Base-by-base conservation (phyloP, 805 yeast species). In the Lipomyces spencermartinsiae region DNA sequence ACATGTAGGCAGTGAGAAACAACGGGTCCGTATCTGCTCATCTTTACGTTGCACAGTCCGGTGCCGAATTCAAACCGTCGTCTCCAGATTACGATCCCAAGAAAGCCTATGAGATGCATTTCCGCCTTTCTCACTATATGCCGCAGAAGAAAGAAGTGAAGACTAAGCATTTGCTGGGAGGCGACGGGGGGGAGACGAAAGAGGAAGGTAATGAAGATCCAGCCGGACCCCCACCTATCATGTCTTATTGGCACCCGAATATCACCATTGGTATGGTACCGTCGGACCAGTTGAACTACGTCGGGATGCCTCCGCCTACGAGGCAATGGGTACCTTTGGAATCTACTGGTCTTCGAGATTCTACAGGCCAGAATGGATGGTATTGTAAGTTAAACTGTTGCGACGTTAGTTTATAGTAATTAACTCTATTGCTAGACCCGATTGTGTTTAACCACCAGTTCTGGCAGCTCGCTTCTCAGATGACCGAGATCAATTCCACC, bases 181-280 rank as follows among this genome's bases (percentile, higher is more conserved):
- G 10, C 16, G 9, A 7, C 49, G 79, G 76, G 39, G 69, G 69
- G 25, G 67, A 63, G 14, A 63, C 62, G 8, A 71, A 71, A 8
- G 71, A 35, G n/a, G 73, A 59, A 29, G 67, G 63, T 12, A 71
- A 71, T 8, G 74, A 72, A 31, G 67, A 61, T 3, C 63, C 25
- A 61, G 59, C 25, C 51, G 49, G 57, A 33, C 37, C 58, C 25
- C 46, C 22, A 19, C 61, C 66, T 2, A 70, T 77, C 33, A 74
- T 74, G n/a, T 68, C 80, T 0, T 79, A 76, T 69, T 79, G 79
- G 77, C 80, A 80, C 69, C 82, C 83, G 29, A 79, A 80, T 59
- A 75, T 80, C 31, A 76, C 80, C 0, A 65, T 81, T 4, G 75
- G 74, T 1, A 37, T 80, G 14, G 72, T 76, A 2, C 54, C 46